phyloP scores from a whole-genome alignment of 1,284 basidiomycete genomes.

The Trametes pubescens region DNA sequence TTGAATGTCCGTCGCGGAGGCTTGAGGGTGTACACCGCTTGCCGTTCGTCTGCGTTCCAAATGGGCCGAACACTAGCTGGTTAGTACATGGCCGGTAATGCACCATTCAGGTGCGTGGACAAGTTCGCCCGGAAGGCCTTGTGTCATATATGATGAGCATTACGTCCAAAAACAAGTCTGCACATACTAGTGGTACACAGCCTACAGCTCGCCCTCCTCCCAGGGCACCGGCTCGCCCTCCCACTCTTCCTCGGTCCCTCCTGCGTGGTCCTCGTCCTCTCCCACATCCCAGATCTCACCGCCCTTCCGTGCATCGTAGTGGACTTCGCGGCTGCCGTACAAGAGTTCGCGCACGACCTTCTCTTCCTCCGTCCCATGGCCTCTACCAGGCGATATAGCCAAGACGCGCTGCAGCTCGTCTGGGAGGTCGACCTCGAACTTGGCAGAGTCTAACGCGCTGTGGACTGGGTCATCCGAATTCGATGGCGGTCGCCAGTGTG shows the following conservation, averaged over 20 bases:
- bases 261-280: constrained; percentile 54
- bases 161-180: constrained; percentile 25
- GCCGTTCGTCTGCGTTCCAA: no score
- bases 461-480: constrained; percentile 18
- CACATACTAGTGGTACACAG: constrained; percentile 35
- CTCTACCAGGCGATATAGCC: constrained; percentile 56
- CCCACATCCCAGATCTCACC: constrained; percentile 81
- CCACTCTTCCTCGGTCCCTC: constrained; percentile 77
- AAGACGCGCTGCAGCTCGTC: constrained; percentile 70
- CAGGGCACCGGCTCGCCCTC: constrained; percentile 82
- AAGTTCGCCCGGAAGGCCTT: no score
- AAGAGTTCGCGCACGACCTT: constrained; percentile 65
- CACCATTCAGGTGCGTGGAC: no score
- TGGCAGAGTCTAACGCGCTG: constrained; percentile 37
- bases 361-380: constrained; percentile 56
- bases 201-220: constrained; percentile 76
- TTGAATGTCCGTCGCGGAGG: no score
- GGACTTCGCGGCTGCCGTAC: constrained; percentile 60
- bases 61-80: no score
- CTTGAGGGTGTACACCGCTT: no score
- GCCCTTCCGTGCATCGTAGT: constrained; percentile 68
- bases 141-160: no score
- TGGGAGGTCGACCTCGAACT: constrained; percentile 67
- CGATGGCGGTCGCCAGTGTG: constrained; percentile 26
- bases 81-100: no score